Evolutionary conservation across 805 yeast genomes (phyloP), one percentile per base, ranked within the genome.

Genomic region (Ogataea polymorpha): DNA sequence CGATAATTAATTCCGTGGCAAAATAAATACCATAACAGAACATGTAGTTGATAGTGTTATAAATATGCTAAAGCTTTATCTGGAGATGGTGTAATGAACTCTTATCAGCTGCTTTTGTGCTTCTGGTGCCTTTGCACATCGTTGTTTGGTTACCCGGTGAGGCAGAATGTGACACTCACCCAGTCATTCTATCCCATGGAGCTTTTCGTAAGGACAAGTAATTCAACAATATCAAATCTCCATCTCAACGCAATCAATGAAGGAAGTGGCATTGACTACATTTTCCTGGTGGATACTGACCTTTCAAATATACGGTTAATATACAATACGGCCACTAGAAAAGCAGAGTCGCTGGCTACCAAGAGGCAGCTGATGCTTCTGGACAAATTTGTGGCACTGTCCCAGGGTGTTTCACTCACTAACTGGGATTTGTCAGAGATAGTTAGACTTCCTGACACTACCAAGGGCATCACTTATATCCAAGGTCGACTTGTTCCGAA

Each of bases 181-280:
- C 35, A 34, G 10, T 14, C 20, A 10, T 28, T 17, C 6, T 29
- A 39, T 29, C 39, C 45, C 12, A 27, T 47, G 27, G 39, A 44
- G 25, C 20, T 47, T 4, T 39, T 37, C 16, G 20, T 47, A 21
- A 25, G 32, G 10, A 24, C 48, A 6, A 34, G 26, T 12, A 26
- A 44, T 20, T 21, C 43, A 5, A 23, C 37, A 2, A 17, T 48
- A 2, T 17, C 39, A 11, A 24, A 32, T 9, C 41, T 48, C 15
- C 26, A 39, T 10, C 31, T 42, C 14, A 46, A 45, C 34, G 39
- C 49, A 5, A 48, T 48, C 30, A 45, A 50, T 23, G 53, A 46
- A 20, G 49, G 49, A n/a, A 35, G 41, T 9, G 55, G 43, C 1
- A 32, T 51, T 9, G 55, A 51, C 23, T 48, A 48, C 27, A 6